phyloP scores from a whole-genome alignment of 139 green algal species.

The Chlorella sp. region DNA sequence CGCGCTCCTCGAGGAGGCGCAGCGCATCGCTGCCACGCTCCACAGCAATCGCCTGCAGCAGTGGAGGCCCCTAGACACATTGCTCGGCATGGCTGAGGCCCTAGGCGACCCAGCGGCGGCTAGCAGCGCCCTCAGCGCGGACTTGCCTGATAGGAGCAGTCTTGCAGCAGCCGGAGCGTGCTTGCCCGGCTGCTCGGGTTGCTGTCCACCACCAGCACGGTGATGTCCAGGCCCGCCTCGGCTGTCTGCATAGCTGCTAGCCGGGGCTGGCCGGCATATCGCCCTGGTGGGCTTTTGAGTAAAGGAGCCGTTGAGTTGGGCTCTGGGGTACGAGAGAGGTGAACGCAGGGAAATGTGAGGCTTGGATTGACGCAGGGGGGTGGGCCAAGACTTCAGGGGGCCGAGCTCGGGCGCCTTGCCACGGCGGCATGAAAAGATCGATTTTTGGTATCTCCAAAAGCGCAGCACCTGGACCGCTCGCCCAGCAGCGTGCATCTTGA shows the following conservation, averaged over 20 bases:
- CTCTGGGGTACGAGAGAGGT: too few relatives aligned
- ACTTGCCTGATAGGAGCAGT: slow-evolving; percentile 7
- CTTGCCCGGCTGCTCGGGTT: not conserved
- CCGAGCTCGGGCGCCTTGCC: too few relatives aligned
- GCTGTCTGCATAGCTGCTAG: not conserved
- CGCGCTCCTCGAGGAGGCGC: slow-evolving; percentile 45
- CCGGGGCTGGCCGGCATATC: not conserved
- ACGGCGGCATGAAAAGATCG: too few relatives aligned
- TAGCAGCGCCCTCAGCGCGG: too few relatives aligned
- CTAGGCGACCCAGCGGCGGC: not conserved
- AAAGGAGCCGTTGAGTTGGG: too few relatives aligned
- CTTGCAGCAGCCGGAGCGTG: slow-evolving; percentile 30
- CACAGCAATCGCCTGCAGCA: slow-evolving; percentile 56
- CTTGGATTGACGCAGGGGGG: too few relatives aligned
- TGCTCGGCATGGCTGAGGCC: not conserved
- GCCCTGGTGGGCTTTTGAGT: not conserved
- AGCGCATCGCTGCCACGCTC: slow-evolving; percentile 57
- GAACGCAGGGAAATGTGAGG: too few relatives aligned
- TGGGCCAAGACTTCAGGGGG: too few relatives aligned
- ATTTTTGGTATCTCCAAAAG: too few relatives aligned
- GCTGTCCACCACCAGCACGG: slow-evolving; percentile 42
- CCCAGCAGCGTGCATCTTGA: too few relatives aligned
- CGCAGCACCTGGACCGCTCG: too few relatives aligned
- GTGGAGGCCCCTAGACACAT: too few relatives aligned
- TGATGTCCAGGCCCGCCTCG: slow-evolving; percentile 5